Percentiles rank a stretch among this genome's conserved stretches.
Evolutionary conservation across 139 green algal species (phyloP).

Genomic region (Axilococcus clingmanii): DNA sequence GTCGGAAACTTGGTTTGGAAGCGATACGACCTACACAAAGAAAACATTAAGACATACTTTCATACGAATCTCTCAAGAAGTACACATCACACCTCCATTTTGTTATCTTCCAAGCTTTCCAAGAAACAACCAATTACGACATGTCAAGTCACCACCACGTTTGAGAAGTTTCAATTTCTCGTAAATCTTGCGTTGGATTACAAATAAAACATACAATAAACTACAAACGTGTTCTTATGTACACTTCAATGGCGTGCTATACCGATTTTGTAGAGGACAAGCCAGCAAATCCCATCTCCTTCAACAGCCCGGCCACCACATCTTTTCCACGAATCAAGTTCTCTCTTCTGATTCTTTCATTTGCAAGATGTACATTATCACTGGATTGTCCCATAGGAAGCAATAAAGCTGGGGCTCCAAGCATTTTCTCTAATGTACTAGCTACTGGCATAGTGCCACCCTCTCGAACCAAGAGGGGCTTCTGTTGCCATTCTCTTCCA

Average conservation of each 20-base stretch:
- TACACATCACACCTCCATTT: too few species aligned
- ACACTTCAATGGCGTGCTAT: not conserved
- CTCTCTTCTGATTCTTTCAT: conserved; percentile 71
- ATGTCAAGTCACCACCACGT: too few species aligned
- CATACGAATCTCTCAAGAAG: too few species aligned
- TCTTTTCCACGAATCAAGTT: conserved; percentile 83
- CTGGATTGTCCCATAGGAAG: conserved; percentile 86
- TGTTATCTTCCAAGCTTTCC: too few species aligned
- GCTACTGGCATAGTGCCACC: conserved; percentile 87
- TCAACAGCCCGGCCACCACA: conserved; percentile 60
- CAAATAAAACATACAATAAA: conserved; percentile 4
- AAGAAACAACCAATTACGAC: too few species aligned
- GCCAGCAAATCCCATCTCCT: too few species aligned
- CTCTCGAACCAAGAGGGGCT: conserved; percentile 73
- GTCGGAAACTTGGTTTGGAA: too few species aligned
- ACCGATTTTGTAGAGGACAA: too few species aligned
- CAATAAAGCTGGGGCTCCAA: conserved; percentile 76
- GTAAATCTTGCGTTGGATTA: too few species aligned
- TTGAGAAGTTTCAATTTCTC: too few species aligned
- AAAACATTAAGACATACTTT: too few species aligned
- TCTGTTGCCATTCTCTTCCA: conserved; percentile 55
- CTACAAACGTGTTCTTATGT: not conserved
- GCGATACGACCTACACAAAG: too few species aligned
- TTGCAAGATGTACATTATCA: conserved; percentile 78
- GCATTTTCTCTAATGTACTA: conserved; percentile 70